A percentile compares a stretch with the other conserved stretches of the same genome.
Conservation (phyloP, 371 early-diverging fungal genomes). For the Mucor irregularis region DNA sequence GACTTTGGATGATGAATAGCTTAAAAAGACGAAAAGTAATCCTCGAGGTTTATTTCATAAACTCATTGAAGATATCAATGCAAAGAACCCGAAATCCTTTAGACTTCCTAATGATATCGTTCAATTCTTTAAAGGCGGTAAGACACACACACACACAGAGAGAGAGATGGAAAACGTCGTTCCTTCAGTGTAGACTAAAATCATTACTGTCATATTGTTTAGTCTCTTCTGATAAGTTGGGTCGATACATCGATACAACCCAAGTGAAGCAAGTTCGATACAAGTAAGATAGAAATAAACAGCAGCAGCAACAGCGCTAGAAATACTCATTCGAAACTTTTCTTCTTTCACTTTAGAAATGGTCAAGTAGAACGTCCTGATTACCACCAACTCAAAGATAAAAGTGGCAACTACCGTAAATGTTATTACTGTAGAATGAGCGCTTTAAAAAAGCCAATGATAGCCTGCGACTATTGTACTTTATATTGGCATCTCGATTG, state of each 20-base stretch:
- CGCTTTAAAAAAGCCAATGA: constrained; percentile 53
- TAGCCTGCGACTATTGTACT: constrained; percentile 83
- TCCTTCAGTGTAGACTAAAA: too few relatives aligned
- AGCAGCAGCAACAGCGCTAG: too few relatives aligned
- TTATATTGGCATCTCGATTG: constrained; percentile 90
- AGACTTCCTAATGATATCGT: constrained; percentile 48
- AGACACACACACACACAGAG: not conserved
- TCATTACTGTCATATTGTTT: constrained; percentile 17
- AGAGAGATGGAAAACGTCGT: not conserved
- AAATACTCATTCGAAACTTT: not conserved
- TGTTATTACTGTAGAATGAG: constrained; percentile 68
- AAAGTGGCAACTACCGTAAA: constrained; percentile 50
- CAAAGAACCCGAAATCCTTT: constrained; percentile 50
- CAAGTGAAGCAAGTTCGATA: constrained; percentile 40
- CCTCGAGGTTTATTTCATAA: constrained; percentile 33
- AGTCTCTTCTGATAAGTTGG: constrained; percentile 60
- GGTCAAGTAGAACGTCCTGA: constrained; percentile 46
- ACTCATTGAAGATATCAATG: constrained; percentile 40
- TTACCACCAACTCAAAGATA: constrained; percentile 50
- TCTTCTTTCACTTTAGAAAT: constrained; percentile 25
- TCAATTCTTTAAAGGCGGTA: constrained; percentile 58
- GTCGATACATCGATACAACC: constrained; percentile 55
- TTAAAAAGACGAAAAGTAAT: not conserved
- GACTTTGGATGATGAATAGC: too few relatives aligned
- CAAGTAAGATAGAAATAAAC: constrained; percentile 12